Conservation (phyloP, 805 yeast genomes). For the Kuraishia cidri region DNA sequence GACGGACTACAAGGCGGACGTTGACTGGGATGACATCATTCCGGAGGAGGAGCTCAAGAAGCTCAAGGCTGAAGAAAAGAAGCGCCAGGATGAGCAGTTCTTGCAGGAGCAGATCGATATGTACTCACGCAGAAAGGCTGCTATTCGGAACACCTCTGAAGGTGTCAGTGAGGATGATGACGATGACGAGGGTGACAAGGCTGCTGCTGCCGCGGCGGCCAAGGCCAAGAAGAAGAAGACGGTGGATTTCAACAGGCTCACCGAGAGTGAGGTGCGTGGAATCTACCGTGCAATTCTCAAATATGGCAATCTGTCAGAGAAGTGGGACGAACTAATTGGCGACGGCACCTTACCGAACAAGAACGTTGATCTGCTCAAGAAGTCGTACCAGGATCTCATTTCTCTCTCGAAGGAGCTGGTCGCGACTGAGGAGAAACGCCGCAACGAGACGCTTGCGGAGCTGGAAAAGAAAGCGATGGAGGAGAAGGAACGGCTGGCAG, state of each 20-base stretch:
- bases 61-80: slow-evolving; percentile 86
- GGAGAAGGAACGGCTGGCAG: slow-evolving; percentile 31
- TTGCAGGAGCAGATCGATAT: slow-evolving; percentile 85
- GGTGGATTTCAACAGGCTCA: slow-evolving; percentile 42
- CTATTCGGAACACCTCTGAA: slow-evolving; percentile 47
- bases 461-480: slow-evolving; percentile 53
- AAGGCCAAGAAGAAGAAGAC: slow-evolving; percentile 17
- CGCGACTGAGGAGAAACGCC: slow-evolving; percentile 55
- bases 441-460: slow-evolving; percentile 43
- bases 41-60: slow-evolving; percentile 88
- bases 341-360: slow-evolving; percentile 87
- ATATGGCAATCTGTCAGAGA: slow-evolving; percentile 67
- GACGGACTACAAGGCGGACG: slow-evolving; percentile 96
- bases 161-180: slow-evolving; percentile 26
- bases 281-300: slow-evolving; percentile 76
- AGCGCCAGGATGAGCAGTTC: slow-evolving; percentile 76
- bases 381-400: slow-evolving; percentile 67
- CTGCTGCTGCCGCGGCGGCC: slow-evolving; percentile 24
- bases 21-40: slow-evolving; percentile 98
- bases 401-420: slow-evolving; percentile 52
- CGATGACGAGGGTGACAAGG: slow-evolving; percentile 27
- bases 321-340: slow-evolving; percentile 79
- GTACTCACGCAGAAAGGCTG: slow-evolving; percentile 74
- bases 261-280: slow-evolving; percentile 82
- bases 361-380: slow-evolving; percentile 68